These are phyloP conservation scores for Cephaloascus fragrans DNA, from an alignment of 805 yeast genomes.

Conservation along the genomic window DNA sequence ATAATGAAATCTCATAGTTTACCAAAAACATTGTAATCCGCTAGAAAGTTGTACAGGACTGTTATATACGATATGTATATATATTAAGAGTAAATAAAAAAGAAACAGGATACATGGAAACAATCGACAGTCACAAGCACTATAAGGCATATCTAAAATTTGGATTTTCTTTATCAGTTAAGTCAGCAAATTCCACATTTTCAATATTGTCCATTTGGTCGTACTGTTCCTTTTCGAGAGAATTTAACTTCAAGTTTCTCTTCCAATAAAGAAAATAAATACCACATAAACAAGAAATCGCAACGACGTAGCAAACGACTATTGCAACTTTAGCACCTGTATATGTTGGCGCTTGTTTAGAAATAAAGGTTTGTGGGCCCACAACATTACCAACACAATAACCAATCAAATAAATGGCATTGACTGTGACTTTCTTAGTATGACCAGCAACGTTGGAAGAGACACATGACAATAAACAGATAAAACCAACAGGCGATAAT, in stretches of 20 bases:
- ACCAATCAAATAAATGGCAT: slow-evolving; percentile 15
- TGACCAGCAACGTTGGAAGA: slow-evolving; percentile 17
- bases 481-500: slow-evolving; percentile 17
- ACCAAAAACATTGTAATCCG: no score
- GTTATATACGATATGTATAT: no score
- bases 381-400: slow-evolving; percentile 19
- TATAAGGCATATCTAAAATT: slow-evolving; percentile 23
- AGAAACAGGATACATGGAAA: no score
- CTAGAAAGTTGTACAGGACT: no score
- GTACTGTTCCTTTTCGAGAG: neutral
- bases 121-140: no score
- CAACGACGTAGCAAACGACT: slow-evolving; percentile 8
- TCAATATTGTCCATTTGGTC: neutral
- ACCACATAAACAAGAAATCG: slow-evolving; percentile 10
- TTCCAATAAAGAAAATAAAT: slow-evolving; percentile 12
- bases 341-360: slow-evolving; percentile 16
- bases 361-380: slow-evolving; percentile 17
- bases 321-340: slow-evolving; percentile 14
- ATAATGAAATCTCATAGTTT: no score
- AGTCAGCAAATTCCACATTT: slow-evolving; percentile 20
- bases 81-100: no score
- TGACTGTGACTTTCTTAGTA: slow-evolving; percentile 17
- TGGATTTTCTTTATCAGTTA: slow-evolving; percentile 33
- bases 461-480: slow-evolving; percentile 11
- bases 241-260: slow-evolving; percentile 17